These are phyloP conservation scores for Stipa capillata DNA, from an alignment of 176 grass and related monocot species.

Conservation along the genomic window DNA sequence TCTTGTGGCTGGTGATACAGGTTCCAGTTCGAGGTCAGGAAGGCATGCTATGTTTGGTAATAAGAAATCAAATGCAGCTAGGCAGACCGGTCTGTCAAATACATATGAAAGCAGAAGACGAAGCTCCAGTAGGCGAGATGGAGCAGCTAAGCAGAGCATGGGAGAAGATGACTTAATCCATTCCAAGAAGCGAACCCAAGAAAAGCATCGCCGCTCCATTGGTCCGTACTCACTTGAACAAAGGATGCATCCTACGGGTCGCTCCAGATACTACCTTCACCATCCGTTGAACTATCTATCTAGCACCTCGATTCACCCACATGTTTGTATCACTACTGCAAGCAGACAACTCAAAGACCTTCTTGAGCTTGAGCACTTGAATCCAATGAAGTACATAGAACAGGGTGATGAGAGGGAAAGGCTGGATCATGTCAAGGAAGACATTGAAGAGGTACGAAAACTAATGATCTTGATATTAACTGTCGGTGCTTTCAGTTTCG, in stretches of 20 bases:
- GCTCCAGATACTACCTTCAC: background rate
- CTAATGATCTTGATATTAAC: background rate
- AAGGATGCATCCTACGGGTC: background rate
- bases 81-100: background rate
- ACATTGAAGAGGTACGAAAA: background rate
- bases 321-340: slow-evolving; percentile 28
- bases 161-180: background rate
- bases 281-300: background rate
- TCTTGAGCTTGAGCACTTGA: background rate
- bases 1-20: background rate
- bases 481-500: background rate
- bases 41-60: background rate
- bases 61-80: background rate
- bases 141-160: background rate
- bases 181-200: background rate
- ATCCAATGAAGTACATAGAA: background rate
- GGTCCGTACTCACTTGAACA: background rate
- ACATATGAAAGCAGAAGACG: background rate
- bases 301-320: slow-evolving; percentile 22
- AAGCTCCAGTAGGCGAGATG: background rate
- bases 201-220: background rate
- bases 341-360: slow-evolving; percentile 20
- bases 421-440: no score
- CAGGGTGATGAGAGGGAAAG: background rate
- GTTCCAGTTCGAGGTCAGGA: background rate